Percentiles rank a stretch among this genome's conserved stretches.
phyloP scores from a whole-genome alignment of 176 grass and related monocot genomes.

The Phoenix roebelenii region DNA sequence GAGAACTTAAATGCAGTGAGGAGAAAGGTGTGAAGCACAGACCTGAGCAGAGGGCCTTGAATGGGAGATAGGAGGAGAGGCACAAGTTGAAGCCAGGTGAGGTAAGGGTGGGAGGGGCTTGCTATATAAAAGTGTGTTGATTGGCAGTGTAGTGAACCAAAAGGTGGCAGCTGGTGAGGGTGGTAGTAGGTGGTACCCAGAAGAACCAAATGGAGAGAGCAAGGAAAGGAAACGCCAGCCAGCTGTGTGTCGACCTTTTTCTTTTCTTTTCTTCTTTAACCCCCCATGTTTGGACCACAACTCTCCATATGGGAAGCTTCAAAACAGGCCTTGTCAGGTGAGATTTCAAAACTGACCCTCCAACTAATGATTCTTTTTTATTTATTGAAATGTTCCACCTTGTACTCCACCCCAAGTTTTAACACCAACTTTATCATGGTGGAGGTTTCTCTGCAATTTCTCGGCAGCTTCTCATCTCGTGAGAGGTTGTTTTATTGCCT shows the following conservation, averaged over 20 bases:
- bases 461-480: no score
- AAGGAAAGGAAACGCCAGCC: no score
- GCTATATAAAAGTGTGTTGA: slow-evolving; percentile 41
- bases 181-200: slow-evolving; percentile 24
- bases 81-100: not conserved
- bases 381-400: not conserved
- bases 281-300: not conserved
- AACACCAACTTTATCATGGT: no score
- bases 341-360: slow-evolving; percentile 6
- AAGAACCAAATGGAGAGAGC: not conserved
- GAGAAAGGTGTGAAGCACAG: slow-evolving; percentile 18
- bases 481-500: no score
- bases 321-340: not conserved
- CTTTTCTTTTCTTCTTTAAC: not conserved
- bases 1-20: not conserved
- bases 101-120: slow-evolving; percentile 8
- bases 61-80: slow-evolving; percentile 14
- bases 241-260: no score
- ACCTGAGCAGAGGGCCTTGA: slow-evolving; percentile 34
- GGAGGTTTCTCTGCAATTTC: no score
- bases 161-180: slow-evolving; percentile 37
- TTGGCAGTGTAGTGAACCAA: slow-evolving; percentile 28
- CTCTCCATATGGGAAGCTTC: not conserved
- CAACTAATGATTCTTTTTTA: slow-evolving; percentile 9
- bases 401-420: no score